Evolutionary conservation across 1,284 basidiomycete species (phyloP), one percentile per base, ranked within the genome.

Genomic region (Chondrostereum purpureum): DNA sequence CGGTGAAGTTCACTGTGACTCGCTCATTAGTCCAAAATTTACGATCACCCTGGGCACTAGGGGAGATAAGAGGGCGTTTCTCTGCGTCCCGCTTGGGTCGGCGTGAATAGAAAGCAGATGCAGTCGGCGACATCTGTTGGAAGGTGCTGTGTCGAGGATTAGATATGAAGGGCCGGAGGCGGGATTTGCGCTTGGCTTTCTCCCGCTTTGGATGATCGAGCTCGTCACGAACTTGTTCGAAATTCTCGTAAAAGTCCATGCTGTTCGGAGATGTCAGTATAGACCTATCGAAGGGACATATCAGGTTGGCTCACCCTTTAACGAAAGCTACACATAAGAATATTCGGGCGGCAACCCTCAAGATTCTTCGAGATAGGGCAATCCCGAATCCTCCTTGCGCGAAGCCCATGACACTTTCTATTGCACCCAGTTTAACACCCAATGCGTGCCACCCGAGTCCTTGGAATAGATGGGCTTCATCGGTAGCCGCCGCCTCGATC

Each of bases 361-460:
- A 52, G 23, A 80, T 64, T 16, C 84, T 71, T 36, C 86, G 67
- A 8, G 71, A 66, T 5, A 88, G 53, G 1, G 68, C 64, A 8
- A 72, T 52, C 0, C 68, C 70, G 54, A 85, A 86, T 3, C 67
- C 67, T 21, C 66, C 68, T 5, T 63, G 59, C 1, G 71, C 72
- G 53, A 86, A 87, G 0, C 83, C 86, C n/a, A 81, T 54, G 5
- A 78, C 57, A 3, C 73, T 77, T 59, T 89, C 86, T 36, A 80
- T 58, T 2, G 73, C 73, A 4, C 83, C 82, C 12, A 87, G 55
- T 54, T 77, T 73, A 44, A 83, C 58, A 2, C 76, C 83, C 0
- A 58, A 63, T 13, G 72, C 66, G 22, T 86, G 69, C 83, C 83
- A 88, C 5, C 67, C 74, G 10, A 76, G 71, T 5, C 86, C 85